Evolutionary conservation across 371 early-diverging fungal species (phyloP).

Genomic region (Mortierella sp.): DNA sequence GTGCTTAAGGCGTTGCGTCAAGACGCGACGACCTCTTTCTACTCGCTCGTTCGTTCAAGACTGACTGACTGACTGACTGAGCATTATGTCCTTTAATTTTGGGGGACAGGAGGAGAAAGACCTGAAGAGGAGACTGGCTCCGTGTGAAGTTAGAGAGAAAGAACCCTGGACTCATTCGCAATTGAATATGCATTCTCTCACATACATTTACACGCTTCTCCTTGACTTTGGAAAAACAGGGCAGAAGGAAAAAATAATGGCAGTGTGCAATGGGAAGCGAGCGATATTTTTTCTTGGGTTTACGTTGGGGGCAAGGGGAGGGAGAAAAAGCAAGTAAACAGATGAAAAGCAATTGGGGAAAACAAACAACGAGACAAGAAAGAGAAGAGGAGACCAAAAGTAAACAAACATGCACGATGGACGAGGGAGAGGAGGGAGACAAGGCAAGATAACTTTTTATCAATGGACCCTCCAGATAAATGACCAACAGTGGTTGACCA

Average conservation of each 20-base stretch:
- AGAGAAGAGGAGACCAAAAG: not conserved
- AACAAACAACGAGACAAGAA: not conserved
- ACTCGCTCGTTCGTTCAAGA: no score
- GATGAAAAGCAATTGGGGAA: not conserved
- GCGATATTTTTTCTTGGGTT: not conserved
- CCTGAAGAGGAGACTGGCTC: not conserved
- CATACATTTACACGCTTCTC: not conserved
- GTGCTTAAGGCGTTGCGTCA: conserved; percentile 22
- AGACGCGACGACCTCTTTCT: not conserved
- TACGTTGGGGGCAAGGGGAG: not conserved
- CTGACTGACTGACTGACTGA: not conserved
- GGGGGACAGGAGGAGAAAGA: not conserved
- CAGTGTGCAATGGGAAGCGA: no score
- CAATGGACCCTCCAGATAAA: conserved; percentile 5
- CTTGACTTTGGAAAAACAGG: not conserved
- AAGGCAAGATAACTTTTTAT: conserved; percentile 11
- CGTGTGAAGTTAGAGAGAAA: not conserved
- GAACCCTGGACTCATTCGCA: not conserved
- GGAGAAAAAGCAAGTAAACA: not conserved
- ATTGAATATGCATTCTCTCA: not conserved
- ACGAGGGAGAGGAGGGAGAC: not conserved
- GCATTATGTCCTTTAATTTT: not conserved
- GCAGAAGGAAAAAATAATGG: no score
- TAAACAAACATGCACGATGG: conserved; percentile 11
- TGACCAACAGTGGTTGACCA: conserved; percentile 11